Evolutionary conservation across 1,139 yeast species (phyloP), one percentile per base, ranked within the genome.

Genomic region (Geotrichum cucujoidarum): DNA sequence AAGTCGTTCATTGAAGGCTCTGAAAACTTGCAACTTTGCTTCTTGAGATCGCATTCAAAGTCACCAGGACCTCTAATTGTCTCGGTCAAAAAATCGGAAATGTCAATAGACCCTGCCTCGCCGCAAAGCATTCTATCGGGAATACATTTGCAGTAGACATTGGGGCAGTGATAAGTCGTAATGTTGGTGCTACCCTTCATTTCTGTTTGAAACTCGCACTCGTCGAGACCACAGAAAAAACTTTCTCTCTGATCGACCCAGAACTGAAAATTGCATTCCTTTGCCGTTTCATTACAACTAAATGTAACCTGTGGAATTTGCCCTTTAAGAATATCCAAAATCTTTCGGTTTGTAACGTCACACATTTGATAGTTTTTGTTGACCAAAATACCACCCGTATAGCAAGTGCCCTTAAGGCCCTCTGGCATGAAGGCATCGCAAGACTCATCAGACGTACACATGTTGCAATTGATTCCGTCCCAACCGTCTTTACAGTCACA

Each of bases 1-100:
- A 92, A 75, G 55, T 86, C 95, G 66, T 92, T 87, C 97, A 92
- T 92, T 51, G 95, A 83, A 34, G 98, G 97, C 63, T 92, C 98
- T 2, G 92, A 82, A 62, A 92, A 92, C 47, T 75, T 73, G 69
- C 98, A 92, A 39, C 72, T 67, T 38, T 73, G 76, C 13, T 75
- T 66, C 4, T 67, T 65, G 22, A 85, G 67, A 62, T 88, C 87
- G 68, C 98, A 92, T 4, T 80, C 69, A 59, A 92, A 90, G 56
- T 85, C 92, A 31, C 96, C 98, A 0, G 98, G 98, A 1, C 98
- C 98, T 45, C 70, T 72, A 52, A 92, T 89, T 1, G 95, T 86
- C 63, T 89, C 95, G 1, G 92, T 81, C 55, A 92, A 73, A 64
- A 94, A 92, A 48, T 92, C 97, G 1, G 95, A 83, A 39, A 92